These are phyloP conservation scores for Spathaspora arborariae DNA, from an alignment of 805 yeast species.

Conservation along the genomic window DNA sequence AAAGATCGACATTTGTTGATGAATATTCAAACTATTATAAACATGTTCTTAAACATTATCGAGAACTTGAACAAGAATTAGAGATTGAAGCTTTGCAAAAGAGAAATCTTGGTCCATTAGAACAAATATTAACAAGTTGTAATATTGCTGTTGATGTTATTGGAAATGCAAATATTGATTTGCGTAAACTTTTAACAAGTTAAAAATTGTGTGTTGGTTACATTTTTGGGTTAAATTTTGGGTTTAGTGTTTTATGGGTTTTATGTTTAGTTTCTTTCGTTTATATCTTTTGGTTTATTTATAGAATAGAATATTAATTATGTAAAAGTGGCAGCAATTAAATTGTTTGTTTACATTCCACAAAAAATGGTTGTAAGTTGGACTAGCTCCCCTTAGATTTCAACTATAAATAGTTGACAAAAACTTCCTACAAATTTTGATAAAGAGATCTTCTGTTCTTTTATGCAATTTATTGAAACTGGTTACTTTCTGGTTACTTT, in stretches of 20 bases:
- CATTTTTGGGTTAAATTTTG: not conserved
- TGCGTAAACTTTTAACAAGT: not conserved
- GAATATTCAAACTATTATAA: not conserved
- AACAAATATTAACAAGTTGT: slow-evolving; percentile 4
- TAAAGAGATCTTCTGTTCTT: too few species aligned
- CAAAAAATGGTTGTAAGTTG: too few species aligned
- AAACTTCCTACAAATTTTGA: too few species aligned
- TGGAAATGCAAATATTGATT: not conserved
- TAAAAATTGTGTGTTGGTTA: not conserved
- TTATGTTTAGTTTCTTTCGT: not conserved
- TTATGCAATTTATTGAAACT: too few species aligned
- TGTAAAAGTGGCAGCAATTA: too few species aligned
- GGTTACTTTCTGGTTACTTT: too few species aligned
- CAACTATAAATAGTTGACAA: too few species aligned
- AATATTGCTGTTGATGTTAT: slow-evolving; percentile 4
- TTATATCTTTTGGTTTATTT: not conserved
- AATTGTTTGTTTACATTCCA: too few species aligned
- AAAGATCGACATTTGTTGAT: not conserved
- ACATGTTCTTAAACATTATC: not conserved
- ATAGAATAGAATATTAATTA: too few species aligned
- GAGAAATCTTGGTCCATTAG: not conserved
- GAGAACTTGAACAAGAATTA: not conserved
- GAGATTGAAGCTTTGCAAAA: not conserved
- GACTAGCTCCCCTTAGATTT: too few species aligned
- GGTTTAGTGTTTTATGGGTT: not conserved